Percentiles rank a stretch among this genome's conserved stretches.
These are phyloP conservation scores for Vicia faba DNA, from an alignment of 306 rosid genomes.

Conservation along the genomic window DNA sequence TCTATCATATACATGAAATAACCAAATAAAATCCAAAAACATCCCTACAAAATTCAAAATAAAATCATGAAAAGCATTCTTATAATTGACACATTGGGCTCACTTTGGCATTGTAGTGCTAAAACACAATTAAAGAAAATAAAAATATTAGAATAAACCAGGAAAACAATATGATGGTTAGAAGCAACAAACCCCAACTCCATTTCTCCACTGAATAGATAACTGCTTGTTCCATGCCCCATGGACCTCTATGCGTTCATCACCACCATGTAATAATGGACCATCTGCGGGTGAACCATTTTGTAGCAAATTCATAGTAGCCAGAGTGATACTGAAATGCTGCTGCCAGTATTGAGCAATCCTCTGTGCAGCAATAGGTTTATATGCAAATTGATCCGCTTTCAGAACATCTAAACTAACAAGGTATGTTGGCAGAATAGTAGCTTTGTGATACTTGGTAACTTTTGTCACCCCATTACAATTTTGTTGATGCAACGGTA, in stretches of 20 bases:
- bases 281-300: slow-evolving; percentile 52
- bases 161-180: slow-evolving; percentile 35
- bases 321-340: slow-evolving; percentile 70
- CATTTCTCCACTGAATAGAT: slow-evolving; percentile 73
- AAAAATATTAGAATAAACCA: slow-evolving; percentile 31
- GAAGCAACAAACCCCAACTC: slow-evolving; percentile 73
- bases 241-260: slow-evolving; percentile 67
- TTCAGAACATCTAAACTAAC: slow-evolving; percentile 77
- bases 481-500: slow-evolving; percentile 35
- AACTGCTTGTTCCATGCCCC: slow-evolving; percentile 67
- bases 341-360: slow-evolving; percentile 69
- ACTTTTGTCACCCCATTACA: slow-evolving; percentile 49
- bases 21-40: slow-evolving; percentile 23
- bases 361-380: slow-evolving; percentile 55
- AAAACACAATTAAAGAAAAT: slow-evolving; percentile 23
- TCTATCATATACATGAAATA: slow-evolving; percentile 2
- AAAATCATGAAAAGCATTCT: slow-evolving; percentile 19
- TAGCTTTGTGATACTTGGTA: slow-evolving; percentile 47
- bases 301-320: slow-evolving; percentile 57
- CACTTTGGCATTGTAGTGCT: slow-evolving; percentile 21
- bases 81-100: slow-evolving; percentile 18
- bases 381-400: slow-evolving; percentile 55
- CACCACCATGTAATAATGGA: slow-evolving; percentile 52
- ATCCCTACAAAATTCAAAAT: slow-evolving; percentile 12
- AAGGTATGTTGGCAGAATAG: slow-evolving; percentile 63